Base-by-base conservation (phyloP, 768 basidiomycete genomes). In the Leccinum obscurum region DNA sequence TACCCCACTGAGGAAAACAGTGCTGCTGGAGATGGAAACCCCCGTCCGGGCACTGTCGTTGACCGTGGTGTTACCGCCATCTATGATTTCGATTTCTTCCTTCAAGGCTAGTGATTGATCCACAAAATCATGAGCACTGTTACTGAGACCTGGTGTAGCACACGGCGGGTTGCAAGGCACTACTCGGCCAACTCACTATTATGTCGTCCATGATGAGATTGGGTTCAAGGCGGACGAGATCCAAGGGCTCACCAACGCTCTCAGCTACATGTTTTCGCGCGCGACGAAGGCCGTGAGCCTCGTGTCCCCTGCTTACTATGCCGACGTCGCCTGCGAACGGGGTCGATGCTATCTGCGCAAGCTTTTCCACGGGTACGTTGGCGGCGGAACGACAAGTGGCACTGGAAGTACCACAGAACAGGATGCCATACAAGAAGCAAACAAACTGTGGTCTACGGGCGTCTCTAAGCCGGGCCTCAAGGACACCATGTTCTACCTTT, bases 401-500 rank as follows among this genome's bases (percentile, higher is more conserved):
- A 70, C 74, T 22, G 69, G 75, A 3, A 81, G 76, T 39, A 69
- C 73, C 2, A 59, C 73, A 0, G 85, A 86, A 22, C 79, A 85
- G 44, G 77, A 79, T 28, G 79, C 87, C 14, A 75, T 77, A 63
- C 68, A 68, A 15, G 88, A 88, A 68, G 91, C 89, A 1, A 49
- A 66, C 56, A 66, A 54, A 15, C 55, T 81, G 46, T 93, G 91
- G 91, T 70, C 72, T 17, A 69, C 68, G 3, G 89, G 88, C 1
- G 85, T 89, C 15, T 63, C 69, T 15, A 82, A 78, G 3, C 32
- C 64, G 0, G 70, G 66, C 6, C 70, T 91, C 68, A 88, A 83
- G 73, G 81, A 88, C 39, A 86, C 86, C 0, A 92, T 92, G 89
- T 92, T 83, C 66, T 92, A 92, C 72, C 76, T 91, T n/a, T 32